Percentiles rank a stretch among this genome's conserved stretches.
phyloP scores from a whole-genome alignment of 176 grass and related monocot species.

The Puccinellia tenuiflora region DNA sequence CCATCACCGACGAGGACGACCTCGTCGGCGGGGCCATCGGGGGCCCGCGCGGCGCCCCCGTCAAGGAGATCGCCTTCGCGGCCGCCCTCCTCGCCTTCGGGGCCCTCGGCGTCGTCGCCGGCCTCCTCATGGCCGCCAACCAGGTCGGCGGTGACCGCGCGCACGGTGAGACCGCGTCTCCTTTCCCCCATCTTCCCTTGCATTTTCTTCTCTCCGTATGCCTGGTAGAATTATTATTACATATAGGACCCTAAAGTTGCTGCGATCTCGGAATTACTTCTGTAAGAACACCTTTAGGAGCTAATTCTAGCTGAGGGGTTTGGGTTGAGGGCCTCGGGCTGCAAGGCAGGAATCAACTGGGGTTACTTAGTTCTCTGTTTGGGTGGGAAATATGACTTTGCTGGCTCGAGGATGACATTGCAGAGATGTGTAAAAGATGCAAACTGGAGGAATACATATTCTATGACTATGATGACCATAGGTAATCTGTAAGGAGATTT shows the following conservation, averaged over 20 bases:
- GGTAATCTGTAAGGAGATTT: not conserved
- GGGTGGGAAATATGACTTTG: not conserved
- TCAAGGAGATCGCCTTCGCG: constrained; percentile 98
- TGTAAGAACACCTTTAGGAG: not conserved
- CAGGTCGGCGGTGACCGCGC: constrained; percentile 81
- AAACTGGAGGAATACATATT: not conserved
- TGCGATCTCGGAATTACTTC: not conserved
- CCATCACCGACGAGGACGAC: constrained; percentile 92
- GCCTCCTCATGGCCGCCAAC: constrained; percentile 69
- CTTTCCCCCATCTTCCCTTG: not conserved
- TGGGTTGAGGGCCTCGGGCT: not conserved
- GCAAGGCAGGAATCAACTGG: no score
- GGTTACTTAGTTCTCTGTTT: not conserved
- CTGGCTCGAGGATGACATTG: not conserved
- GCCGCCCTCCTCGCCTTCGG: constrained; percentile 91
- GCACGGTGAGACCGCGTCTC: constrained; percentile 47
- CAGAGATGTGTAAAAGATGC: not conserved
- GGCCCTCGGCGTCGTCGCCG: constrained; percentile 47
- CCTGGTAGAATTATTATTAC: not conserved
- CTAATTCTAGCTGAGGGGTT: not conserved
- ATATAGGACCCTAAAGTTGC: not conserved
- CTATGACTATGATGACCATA: not conserved
- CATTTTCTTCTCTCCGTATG: not conserved
- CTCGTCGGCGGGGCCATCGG: constrained; percentile 57
- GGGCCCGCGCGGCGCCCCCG: constrained; percentile 51